Evolutionary conservation across 2,329 filamentous ascomycete species (phyloP).

Genomic region (Biscogniauxia mediterranea): DNA sequence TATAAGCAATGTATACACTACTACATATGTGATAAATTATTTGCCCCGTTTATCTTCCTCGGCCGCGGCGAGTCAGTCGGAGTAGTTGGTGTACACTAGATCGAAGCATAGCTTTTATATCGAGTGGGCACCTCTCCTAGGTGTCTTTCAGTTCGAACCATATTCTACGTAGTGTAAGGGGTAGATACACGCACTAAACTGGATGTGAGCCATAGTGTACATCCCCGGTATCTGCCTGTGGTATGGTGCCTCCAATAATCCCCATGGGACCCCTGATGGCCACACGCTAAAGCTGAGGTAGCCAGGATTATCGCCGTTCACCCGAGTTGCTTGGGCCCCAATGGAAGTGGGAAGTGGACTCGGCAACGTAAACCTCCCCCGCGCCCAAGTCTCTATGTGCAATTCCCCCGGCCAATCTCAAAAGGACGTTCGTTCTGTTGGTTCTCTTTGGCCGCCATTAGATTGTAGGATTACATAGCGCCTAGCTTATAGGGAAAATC

Average conservation of each 20-base stretch:
- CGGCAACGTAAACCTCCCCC: not conserved
- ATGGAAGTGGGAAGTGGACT: not conserved
- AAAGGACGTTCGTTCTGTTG: not conserved
- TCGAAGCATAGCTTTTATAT: not conserved
- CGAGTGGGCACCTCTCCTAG: not conserved
- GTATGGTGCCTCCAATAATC: not conserved
- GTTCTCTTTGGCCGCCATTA: not conserved
- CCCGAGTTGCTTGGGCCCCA: not conserved
- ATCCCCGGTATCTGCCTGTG: not conserved
- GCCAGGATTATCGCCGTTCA: not conserved
- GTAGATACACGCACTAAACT: too few relatives aligned
- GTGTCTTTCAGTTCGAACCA: not conserved
- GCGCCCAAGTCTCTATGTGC: not conserved
- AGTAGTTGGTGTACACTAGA: too few relatives aligned
- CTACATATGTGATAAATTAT: too few relatives aligned
- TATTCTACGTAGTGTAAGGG: not conserved
- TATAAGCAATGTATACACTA: too few relatives aligned
- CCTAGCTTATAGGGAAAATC: too few relatives aligned
- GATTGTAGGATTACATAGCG: too few relatives aligned
- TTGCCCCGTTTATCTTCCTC: too few relatives aligned
- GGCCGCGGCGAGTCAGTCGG: too few relatives aligned
- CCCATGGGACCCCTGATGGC: not conserved
- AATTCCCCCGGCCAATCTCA: not conserved
- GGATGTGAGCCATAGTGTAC: not conserved
- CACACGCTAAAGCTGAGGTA: not conserved